Evolutionary conservation across 2,329 filamentous ascomycete species (phyloP), one percentile per base, ranked within the genome.

Genomic region (Paramyrothecium sp.): DNA sequence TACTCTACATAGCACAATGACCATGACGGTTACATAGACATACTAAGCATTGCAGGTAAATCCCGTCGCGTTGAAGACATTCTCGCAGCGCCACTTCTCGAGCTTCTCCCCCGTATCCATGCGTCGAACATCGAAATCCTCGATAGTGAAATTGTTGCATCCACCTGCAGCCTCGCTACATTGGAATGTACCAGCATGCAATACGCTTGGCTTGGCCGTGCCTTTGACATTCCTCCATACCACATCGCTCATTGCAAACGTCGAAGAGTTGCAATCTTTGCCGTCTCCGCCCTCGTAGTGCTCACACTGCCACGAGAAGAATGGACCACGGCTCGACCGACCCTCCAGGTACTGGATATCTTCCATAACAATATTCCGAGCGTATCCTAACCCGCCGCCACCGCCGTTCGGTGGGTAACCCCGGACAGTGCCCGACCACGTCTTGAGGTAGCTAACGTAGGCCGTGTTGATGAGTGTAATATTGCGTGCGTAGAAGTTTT

Each of bases 341-440:
- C 63, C 51, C 7, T 64, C 57, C n/a, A 64, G 58, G 17, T 73
- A 57, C 16, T 54, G 61, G 51, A 73, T 60, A 51, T 72, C 67
- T 48, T 73, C 69, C 30, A 74, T 65, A 12, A 60, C 58, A 7
- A 74, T 67, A 62, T 69, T 68, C 21, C 61, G 55, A 3, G 69
- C 71, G 48, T 62, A 75, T 12, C 83, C 83, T 0, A 79, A 63
- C 3, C 83, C 84, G 16, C 81, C 83, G 12, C 83, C 83, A 2
- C 82, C 84, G 16, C 84, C 83, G 60, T 87, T 86, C 1, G 82
- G 83, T 2, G 81, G 81, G 53, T 77, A 80, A 17, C 81, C 79
- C 23, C 74, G 73, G 34, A 74, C 74, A 10, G 78, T 68, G 19
- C 80, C 81, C 0, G 81, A 82, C 84, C 84, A 87, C 0, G 82